phyloP scores from a whole-genome alignment of 352 stramenopile genomes.

The Thraustochytrium striatum region DNA sequence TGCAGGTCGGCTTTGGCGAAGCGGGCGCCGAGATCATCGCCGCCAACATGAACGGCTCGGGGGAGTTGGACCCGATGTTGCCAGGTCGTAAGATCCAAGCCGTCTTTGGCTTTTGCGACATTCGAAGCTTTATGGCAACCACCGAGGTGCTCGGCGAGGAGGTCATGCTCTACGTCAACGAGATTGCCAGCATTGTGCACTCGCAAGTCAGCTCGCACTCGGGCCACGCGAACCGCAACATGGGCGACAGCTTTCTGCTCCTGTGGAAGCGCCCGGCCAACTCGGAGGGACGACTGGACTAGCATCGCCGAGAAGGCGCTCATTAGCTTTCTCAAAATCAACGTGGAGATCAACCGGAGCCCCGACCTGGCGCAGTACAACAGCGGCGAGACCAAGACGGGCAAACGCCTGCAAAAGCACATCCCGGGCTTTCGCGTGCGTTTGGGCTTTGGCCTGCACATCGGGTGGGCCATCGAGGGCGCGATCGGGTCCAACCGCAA shows the following conservation, averaged over 20 bases:
- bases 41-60: constrained; percentile 87
- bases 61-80: constrained; percentile 92
- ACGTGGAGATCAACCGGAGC: constrained; percentile 86
- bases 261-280: constrained; percentile 71
- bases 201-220: constrained; percentile 67
- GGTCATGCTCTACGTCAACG: constrained; percentile 79
- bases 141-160: constrained; percentile 81
- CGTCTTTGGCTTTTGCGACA: constrained; percentile 78
- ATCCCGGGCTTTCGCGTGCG: constrained; percentile 76
- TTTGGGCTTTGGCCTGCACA: constrained; percentile 92
- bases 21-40: constrained; percentile 93
- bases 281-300: constrained; percentile 70
- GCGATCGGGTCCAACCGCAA: constrained; percentile 95
- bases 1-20: constrained; percentile 93
- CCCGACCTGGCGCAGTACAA: constrained; percentile 61
- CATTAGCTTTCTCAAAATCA: constrained; percentile 90
- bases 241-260: constrained; percentile 77
- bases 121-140: constrained; percentile 76
- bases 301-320: constrained; percentile 88
- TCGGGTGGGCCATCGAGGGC: constrained; percentile 96
- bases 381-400: constrained; percentile 66
- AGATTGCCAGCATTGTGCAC: constrained; percentile 75
- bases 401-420: constrained; percentile 48
- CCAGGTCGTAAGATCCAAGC: constrained; percentile 68
- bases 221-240: constrained; percentile 76